Evolutionary conservation across 2,329 filamentous ascomycete species (phyloP).

Genomic region (Fusarium sterilihyphosum): DNA sequence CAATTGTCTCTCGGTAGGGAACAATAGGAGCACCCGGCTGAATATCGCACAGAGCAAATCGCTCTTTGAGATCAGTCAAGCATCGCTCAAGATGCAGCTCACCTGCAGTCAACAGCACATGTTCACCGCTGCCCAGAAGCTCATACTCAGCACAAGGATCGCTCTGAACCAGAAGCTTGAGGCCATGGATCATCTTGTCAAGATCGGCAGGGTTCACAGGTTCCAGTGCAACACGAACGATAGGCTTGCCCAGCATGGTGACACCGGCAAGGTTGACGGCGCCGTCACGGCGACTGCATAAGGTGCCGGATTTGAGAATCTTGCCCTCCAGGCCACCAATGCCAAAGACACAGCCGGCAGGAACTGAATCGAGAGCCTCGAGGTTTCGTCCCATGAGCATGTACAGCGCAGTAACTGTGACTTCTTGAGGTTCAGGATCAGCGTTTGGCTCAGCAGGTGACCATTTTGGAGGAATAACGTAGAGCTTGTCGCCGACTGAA

Average conservation of each 20-base stretch:
- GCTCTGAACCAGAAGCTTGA: constrained; percentile 89
- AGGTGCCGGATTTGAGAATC: constrained; percentile 93
- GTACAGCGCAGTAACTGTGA: constrained; percentile 88
- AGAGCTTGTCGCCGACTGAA: constrained; percentile 88
- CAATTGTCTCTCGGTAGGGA: constrained; percentile 92
- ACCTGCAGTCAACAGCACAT: constrained; percentile 92
- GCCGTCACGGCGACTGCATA: constrained; percentile 88
- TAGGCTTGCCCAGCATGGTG: constrained; percentile 81
- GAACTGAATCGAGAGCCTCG: constrained; percentile 83
- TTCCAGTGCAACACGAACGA: constrained; percentile 95
- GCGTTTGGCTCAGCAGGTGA: constrained; percentile 80
- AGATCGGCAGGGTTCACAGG: constrained; percentile 89
- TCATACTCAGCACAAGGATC: constrained; percentile 97
- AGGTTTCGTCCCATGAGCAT: constrained; percentile 94
- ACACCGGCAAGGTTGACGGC: constrained; percentile 92
- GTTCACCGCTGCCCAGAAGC: constrained; percentile 90
- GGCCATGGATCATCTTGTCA: constrained; percentile 91
- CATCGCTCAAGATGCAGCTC: constrained; percentile 95
- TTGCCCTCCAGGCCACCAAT: constrained; percentile 92
- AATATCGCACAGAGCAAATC: constrained; percentile 94
- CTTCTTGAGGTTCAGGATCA: constrained; percentile 78
- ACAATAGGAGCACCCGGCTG: constrained; percentile 95
- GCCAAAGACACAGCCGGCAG: constrained; percentile 94
- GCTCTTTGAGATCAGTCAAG: constrained; percentile 89
- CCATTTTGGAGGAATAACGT: constrained; percentile 93